phyloP scores from a whole-genome alignment of 2,329 filamentous ascomycete genomes.

The Gnomoniopsis sp. region DNA sequence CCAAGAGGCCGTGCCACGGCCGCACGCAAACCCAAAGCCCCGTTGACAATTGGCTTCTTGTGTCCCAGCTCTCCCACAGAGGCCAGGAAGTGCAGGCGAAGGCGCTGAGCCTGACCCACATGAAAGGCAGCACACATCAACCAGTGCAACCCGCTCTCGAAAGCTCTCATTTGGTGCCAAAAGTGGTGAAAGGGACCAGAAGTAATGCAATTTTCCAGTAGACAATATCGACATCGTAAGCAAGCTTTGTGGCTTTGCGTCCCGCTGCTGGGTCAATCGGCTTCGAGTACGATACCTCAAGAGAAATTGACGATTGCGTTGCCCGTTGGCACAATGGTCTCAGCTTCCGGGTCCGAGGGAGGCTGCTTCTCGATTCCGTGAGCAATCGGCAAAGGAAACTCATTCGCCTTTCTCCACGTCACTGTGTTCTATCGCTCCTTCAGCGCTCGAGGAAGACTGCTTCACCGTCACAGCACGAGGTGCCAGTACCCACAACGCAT shows the following conservation, averaged over 20 bases:
- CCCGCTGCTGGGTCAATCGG: slow-evolving; percentile 37
- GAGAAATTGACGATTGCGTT: slow-evolving; percentile 40
- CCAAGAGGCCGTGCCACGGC: background rate
- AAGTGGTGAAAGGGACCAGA: slow-evolving; percentile 36
- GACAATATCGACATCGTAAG: slow-evolving; percentile 30
- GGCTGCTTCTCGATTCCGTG: slow-evolving; percentile 5
- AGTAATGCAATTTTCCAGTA: slow-evolving; percentile 34
- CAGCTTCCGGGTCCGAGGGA: slow-evolving; percentile 21
- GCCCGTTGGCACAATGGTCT: slow-evolving; percentile 27
- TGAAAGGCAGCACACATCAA: slow-evolving; percentile 36
- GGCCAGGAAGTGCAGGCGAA: slow-evolving; percentile 37
- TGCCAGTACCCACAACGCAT: slow-evolving; percentile 37
- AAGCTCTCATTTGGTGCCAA: slow-evolving; percentile 35
- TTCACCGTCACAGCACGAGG: slow-evolving; percentile 30
- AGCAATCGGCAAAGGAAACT: background rate
- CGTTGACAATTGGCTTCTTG: slow-evolving; percentile 24
- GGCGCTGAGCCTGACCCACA: slow-evolving; percentile 37
- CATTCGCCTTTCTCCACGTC: slow-evolving; percentile 14
- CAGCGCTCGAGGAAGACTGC: background rate
- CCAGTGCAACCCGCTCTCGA: slow-evolving; percentile 32
- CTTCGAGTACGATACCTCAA: slow-evolving; percentile 35
- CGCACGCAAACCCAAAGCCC: background rate
- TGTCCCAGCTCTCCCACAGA: slow-evolving; percentile 32
- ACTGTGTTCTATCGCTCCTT: background rate
- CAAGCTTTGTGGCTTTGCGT: slow-evolving; percentile 33